Percentiles rank a stretch among this genome's conserved stretches.
These are phyloP conservation scores for Podila verticillata DNA, from an alignment of 192 early-diverging fungal genomes.

Conservation along the genomic window DNA sequence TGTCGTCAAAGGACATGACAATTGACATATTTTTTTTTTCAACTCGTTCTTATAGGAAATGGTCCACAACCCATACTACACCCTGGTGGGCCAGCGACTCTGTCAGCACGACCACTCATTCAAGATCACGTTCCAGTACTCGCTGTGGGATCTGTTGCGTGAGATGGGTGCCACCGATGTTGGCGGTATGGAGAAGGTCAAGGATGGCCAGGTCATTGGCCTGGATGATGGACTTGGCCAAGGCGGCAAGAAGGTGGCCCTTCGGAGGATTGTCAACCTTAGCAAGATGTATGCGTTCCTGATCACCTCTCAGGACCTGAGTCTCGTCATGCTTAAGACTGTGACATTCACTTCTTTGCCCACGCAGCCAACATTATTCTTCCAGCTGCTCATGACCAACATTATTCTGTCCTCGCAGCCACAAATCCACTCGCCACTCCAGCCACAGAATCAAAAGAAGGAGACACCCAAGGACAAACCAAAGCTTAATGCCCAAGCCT, in stretches of 20 bases:
- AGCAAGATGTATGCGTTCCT: constrained; percentile 90
- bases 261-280: constrained; percentile 82
- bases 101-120: constrained; percentile 81
- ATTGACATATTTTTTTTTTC: too few species aligned
- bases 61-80: constrained; percentile 94
- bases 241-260: constrained; percentile 56
- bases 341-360: constrained; percentile 79
- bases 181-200: constrained; percentile 70
- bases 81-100: constrained; percentile 83
- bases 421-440: constrained; percentile 49
- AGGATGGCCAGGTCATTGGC: constrained; percentile 37
- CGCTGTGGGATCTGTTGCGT: constrained; percentile 95
- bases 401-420: constrained; percentile 69
- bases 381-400: constrained; percentile 78
- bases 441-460: constrained; percentile 32
- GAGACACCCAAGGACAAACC: constrained; percentile 34
- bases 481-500: constrained; percentile 56
- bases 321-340: constrained; percentile 81
- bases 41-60: constrained; percentile 66
- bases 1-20: too few species aligned
- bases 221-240: constrained; percentile 49
- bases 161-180: constrained; percentile 84
- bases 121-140: constrained; percentile 93
- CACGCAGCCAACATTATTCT: constrained; percentile 68
- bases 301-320: constrained; percentile 71